Conservation (phyloP, 179 eudicot species). For the Camellia oleifera region DNA sequence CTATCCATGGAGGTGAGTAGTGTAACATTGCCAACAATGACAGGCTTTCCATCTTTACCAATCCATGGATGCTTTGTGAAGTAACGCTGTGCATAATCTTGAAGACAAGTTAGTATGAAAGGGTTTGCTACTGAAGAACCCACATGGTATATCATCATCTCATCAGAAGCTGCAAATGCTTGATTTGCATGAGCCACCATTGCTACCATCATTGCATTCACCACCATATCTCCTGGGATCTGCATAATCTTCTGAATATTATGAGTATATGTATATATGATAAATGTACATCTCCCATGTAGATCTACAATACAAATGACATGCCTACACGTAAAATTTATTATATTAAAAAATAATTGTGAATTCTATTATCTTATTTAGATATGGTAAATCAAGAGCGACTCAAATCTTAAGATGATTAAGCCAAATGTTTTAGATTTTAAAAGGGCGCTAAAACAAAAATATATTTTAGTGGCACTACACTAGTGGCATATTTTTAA, state of each 20-base stretch:
- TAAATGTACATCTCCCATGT: too few relatives aligned
- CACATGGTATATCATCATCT: constrained; percentile 57
- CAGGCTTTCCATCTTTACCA: constrained; percentile 67
- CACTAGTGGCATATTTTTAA: too few relatives aligned
- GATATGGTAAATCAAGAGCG: too few relatives aligned
- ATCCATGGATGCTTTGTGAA: constrained; percentile 72
- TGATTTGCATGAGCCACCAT: constrained; percentile 55
- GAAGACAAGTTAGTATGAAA: constrained; percentile 23
- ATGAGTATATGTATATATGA: too few relatives aligned
- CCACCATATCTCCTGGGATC: constrained; percentile 98
- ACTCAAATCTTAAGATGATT: too few relatives aligned
- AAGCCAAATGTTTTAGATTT: too few relatives aligned
- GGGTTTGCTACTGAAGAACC: constrained; percentile 79
- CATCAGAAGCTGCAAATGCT: background rate
- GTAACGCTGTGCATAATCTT: constrained; percentile 45
- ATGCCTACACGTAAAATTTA: too few relatives aligned
- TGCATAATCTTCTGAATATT: constrained; percentile 19
- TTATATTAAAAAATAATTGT: too few relatives aligned
- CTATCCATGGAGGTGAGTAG: constrained; percentile 58
- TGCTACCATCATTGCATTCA: constrained; percentile 71
- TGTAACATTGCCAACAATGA: constrained; percentile 56
- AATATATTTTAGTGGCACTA: too few relatives aligned
- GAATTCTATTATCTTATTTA: too few relatives aligned
- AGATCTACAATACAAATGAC: too few relatives aligned
- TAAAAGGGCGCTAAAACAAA: too few relatives aligned